These are phyloP conservation scores for Thielaviopsis musarum DNA, from an alignment of 2,329 filamentous ascomycete genomes.

Conservation along the genomic window DNA sequence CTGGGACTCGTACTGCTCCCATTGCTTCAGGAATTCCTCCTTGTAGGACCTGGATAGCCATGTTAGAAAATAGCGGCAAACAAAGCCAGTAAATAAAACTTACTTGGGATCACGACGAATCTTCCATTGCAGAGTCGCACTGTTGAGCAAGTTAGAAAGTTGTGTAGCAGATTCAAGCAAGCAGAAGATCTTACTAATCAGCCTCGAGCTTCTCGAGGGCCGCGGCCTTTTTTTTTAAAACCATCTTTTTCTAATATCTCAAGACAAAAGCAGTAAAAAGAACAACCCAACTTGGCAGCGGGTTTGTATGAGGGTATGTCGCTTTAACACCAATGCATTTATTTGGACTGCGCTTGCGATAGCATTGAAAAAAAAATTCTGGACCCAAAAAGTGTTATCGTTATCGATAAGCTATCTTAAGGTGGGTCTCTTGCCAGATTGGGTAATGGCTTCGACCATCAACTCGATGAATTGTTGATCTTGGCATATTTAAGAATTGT, in stretches of 20 bases:
- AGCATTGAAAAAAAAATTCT: slow-evolving; percentile 5
- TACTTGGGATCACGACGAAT: slow-evolving; percentile 71
- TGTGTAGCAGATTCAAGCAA: background rate
- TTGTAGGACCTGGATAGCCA: slow-evolving; percentile 51
- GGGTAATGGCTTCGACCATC: background rate
- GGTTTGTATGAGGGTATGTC: background rate
- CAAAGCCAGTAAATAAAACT: slow-evolving; percentile 15
- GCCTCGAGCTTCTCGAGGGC: slow-evolving; percentile 93
- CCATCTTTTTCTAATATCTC: slow-evolving; percentile 32
- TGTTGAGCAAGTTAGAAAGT: slow-evolving; percentile 21
- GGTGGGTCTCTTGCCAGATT: background rate
- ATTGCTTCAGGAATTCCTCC: slow-evolving; percentile 77
- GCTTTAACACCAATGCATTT: background rate
- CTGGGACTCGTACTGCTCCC: slow-evolving; percentile 80
- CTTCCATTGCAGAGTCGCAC: slow-evolving; percentile 78
- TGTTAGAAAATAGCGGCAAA: slow-evolving; percentile 10
- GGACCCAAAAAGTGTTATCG: slow-evolving; percentile 2
- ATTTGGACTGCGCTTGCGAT: background rate
- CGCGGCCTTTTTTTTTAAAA: slow-evolving; percentile 65
- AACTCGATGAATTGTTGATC: no score
- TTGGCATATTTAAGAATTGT: no score
- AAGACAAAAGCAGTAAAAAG: background rate
- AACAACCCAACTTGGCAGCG: background rate
- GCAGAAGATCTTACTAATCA: slow-evolving; percentile 44
- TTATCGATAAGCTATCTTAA: slow-evolving; percentile 9